Conservation (phyloP, 1,284 basidiomycete genomes). For the Papiliotrema nemorosa region DNA sequence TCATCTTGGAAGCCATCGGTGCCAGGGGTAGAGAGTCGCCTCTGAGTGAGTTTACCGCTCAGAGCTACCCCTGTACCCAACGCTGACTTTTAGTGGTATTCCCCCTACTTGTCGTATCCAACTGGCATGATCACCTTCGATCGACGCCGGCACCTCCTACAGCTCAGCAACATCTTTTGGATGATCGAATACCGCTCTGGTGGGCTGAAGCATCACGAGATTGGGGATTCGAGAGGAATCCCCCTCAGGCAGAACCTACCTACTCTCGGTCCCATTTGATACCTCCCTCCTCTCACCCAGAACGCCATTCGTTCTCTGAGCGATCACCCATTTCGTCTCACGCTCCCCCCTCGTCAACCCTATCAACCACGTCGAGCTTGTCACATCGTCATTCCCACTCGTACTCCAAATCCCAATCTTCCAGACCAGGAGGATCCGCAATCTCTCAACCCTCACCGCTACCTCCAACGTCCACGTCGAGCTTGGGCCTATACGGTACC, state of each 20-base stretch:
- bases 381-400: neutral
- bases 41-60: constrained; percentile 41
- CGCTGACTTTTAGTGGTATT: constrained; percentile 31
- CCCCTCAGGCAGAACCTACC: no score
- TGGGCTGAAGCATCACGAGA: constrained; percentile 36
- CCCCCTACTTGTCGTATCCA: constrained; percentile 37
- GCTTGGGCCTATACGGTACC: constrained; percentile 1
- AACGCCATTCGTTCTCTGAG: no score
- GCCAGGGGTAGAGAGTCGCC: constrained; percentile 41
- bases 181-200: constrained; percentile 35
- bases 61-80: no score
- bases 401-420: neutral
- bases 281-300: no score
- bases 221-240: constrained; percentile 42
- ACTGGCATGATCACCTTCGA: constrained; percentile 41
- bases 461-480: neutral
- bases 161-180: constrained; percentile 22
- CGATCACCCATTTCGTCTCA: no score
- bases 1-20: constrained; percentile 44
- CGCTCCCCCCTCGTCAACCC: no score
- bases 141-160: constrained; percentile 18
- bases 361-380: no score
- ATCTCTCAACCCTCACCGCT: neutral
- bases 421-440: neutral
- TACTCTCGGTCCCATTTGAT: constrained; percentile 26